Percentiles rank a stretch among this genome's conserved stretches.
These are phyloP conservation scores for Bauhinia variegata DNA, from an alignment of 306 rosid species.

Conservation along the genomic window DNA sequence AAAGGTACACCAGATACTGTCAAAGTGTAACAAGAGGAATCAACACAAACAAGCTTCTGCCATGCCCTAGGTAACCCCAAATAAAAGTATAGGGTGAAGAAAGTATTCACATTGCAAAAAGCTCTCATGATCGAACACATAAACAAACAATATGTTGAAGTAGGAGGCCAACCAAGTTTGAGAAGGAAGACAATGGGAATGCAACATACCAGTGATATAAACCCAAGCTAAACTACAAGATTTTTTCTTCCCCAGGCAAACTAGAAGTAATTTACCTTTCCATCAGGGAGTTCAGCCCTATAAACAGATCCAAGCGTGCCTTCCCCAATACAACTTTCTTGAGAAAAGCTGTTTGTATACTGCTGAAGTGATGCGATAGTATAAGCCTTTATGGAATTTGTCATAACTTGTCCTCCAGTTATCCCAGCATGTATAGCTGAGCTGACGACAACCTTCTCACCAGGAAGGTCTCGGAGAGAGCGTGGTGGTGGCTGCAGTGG, in stretches of 20 bases:
- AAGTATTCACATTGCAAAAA: too few species aligned
- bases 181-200: constrained; percentile 9
- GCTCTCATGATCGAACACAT: too few species aligned
- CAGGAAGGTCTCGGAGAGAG: constrained; percentile 54
- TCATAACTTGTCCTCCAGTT: constrained; percentile 38
- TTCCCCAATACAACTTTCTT: constrained; percentile 70
- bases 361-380: constrained; percentile 79
- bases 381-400: constrained; percentile 53
- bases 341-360: constrained; percentile 77
- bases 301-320: constrained; percentile 83
- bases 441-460: constrained; percentile 40
- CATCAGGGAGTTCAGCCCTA: constrained; percentile 71
- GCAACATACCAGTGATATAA: constrained; percentile 7
- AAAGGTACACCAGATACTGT: too few species aligned
- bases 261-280: constrained; percentile 57
- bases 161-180: background rate
- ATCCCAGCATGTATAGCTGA: constrained; percentile 44
- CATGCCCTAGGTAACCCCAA: too few species aligned
- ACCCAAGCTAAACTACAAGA: background rate
- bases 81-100: too few species aligned
- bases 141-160: constrained; percentile 9
- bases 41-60: too few species aligned
- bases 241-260: too few species aligned
- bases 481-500: constrained; percentile 60
- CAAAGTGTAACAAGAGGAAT: too few species aligned